These are phyloP conservation scores for Clitoria ternatea DNA, from an alignment of 306 rosid species.

Conservation along the genomic window DNA sequence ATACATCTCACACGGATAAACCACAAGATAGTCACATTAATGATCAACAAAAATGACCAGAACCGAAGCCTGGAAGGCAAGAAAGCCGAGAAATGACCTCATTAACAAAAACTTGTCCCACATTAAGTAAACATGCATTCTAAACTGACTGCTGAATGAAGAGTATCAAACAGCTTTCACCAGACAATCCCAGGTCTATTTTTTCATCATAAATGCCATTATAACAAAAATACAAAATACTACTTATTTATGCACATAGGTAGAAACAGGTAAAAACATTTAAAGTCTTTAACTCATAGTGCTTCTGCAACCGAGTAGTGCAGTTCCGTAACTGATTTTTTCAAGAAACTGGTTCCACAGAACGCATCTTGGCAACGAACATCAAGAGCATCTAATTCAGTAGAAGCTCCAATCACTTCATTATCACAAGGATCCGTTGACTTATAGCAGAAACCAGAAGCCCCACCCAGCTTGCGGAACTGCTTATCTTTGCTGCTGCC, in stretches of 20 bases:
- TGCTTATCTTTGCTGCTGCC: slow-evolving; percentile 60
- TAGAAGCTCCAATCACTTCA: slow-evolving; percentile 19
- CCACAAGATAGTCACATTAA: neutral
- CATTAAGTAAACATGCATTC: neutral
- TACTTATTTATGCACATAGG: slow-evolving; percentile 51
- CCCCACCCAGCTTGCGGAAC: slow-evolving; percentile 35
- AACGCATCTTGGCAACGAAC: slow-evolving; percentile 51
- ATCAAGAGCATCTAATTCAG: slow-evolving; percentile 39
- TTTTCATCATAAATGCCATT: neutral
- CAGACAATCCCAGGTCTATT: neutral
- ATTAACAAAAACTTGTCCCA: neutral
- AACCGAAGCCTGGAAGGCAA: neutral
- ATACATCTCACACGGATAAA: neutral
- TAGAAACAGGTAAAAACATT: neutral
- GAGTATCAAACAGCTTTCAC: neutral
- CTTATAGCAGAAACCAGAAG: slow-evolving; percentile 31
- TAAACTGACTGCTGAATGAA: neutral
- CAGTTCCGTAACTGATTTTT: slow-evolving; percentile 52
- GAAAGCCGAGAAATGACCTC: neutral
- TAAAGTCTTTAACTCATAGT: slow-evolving; percentile 27
- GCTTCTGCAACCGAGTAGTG: slow-evolving; percentile 77
- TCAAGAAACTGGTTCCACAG: slow-evolving; percentile 70
- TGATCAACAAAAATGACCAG: neutral
- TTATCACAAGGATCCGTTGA: slow-evolving; percentile 4
- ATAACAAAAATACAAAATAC: neutral